Conservation (phyloP, 1,284 basidiomycete species). For the Microbotryum saponariae region DNA sequence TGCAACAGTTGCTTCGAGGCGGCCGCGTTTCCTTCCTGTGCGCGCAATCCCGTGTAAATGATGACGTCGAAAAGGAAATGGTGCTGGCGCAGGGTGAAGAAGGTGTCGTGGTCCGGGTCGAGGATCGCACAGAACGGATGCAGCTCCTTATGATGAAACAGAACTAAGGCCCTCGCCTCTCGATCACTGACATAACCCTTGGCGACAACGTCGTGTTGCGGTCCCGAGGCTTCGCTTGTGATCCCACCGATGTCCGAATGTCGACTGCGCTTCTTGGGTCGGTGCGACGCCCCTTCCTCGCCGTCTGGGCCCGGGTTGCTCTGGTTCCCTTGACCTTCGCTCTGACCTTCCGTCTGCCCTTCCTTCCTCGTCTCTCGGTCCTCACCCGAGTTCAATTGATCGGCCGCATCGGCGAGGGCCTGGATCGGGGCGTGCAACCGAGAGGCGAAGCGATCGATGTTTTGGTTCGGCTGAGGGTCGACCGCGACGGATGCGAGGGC, state of each 20-base stretch:
- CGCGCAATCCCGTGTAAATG: slow-evolving; percentile 12
- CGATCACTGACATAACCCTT: slow-evolving; percentile 25
- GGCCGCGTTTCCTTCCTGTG: slow-evolving; percentile 1
- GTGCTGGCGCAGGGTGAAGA: slow-evolving; percentile 5
- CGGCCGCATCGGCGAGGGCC: slow-evolving; percentile 14
- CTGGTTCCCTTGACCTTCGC: not conserved
- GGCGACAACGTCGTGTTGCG: slow-evolving; percentile 8
- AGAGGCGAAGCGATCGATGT: slow-evolving; percentile 14
- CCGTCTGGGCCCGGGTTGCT: not conserved
- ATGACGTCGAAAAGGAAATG: slow-evolving; percentile 18
- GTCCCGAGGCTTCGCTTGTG: too few species aligned
- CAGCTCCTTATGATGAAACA: slow-evolving; percentile 7
- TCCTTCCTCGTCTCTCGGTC: not conserved
- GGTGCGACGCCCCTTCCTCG: slow-evolving; percentile 1
- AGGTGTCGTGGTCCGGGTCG: slow-evolving; percentile 13
- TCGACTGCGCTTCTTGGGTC: slow-evolving; percentile 2
- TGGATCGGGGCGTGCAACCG: slow-evolving; percentile 7
- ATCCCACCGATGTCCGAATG: too few species aligned
- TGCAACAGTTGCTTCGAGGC: slow-evolving; percentile 10
- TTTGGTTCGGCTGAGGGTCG: slow-evolving; percentile 5
- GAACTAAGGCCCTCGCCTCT: slow-evolving; percentile 28
- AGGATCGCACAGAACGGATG: slow-evolving; percentile 18
- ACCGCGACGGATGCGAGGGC: slow-evolving; percentile 16
- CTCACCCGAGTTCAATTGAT: slow-evolving; percentile 7
- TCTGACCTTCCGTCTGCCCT: not conserved